Base-by-base conservation (phyloP, 2,329 filamentous ascomycete species). In the Aureobasidium lini region DNA sequence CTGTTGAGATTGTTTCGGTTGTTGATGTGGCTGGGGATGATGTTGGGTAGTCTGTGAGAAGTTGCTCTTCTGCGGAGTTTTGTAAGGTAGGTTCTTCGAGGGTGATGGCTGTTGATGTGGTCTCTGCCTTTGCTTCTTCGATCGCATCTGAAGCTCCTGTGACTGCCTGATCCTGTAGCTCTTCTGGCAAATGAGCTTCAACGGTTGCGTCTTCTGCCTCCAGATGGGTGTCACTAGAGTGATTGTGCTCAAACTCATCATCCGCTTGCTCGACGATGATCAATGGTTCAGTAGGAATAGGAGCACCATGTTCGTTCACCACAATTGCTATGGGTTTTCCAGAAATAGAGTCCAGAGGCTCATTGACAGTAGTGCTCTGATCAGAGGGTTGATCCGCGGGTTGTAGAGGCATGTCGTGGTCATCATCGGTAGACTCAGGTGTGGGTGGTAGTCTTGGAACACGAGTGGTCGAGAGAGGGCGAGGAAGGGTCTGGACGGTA, bases 391-490 rank as follows among this genome's bases (percentile, higher is more conserved):
- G n/a, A 39, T 34, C 37, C 6, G 50, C 28, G 11, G 50, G 32
- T 15, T 44, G 13, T 5, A 54, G 37, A 31, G 37, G 36, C 9
- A 34, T 28, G 11, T 54, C 39, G n/a, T 37, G 34, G 36, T 42
- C 44, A 34, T 46, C 18, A 16, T 42, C 31, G 3, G 46, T 47
- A 57, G 43, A 57, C 29, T 57, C 44, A 1, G 59, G 53, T 3
- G 53, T 52, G 32, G 59, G 44, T 15, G 59, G 59, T 23, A 61
- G 40, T 29, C 40, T 42, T 6, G 58, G 42, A 8, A 37, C 43
- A 3, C 18, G 34, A 18, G 47, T 34, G 5, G 31, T 16, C 32
- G 43, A 34, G 1, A 43, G 16, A 6, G 54, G 18, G 6, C 43
- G 42, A 7, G 34, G 9, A 15, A 34, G 43, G 10, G 43, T 15